Evolutionary conservation across 2,329 filamentous ascomycete species (phyloP).

Genomic region (Clonostachys rhizophaga): DNA sequence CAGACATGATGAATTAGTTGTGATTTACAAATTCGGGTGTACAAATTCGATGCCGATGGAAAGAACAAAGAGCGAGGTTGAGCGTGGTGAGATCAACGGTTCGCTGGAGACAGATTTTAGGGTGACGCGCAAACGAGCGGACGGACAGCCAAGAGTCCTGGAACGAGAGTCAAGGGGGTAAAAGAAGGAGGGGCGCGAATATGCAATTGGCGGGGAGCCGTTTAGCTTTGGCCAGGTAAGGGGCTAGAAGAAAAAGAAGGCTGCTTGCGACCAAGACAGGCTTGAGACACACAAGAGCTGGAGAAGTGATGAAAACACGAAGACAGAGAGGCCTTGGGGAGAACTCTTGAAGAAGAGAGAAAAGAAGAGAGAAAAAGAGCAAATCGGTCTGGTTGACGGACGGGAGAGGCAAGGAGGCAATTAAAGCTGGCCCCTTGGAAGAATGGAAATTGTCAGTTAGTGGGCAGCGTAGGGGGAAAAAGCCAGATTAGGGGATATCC

Average conservation of each 20-base stretch:
- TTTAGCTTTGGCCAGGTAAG: conserved; percentile 6
- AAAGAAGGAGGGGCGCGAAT: conserved; percentile 18
- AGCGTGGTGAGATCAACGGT: conserved; percentile 9
- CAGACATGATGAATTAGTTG: conserved; percentile 43
- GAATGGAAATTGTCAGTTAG: conserved; percentile 15
- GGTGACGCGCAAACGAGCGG: conserved; percentile 30
- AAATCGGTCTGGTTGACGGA: conserved; percentile 2
- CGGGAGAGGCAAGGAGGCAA: conserved; percentile 16
- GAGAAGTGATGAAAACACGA: conserved; percentile 9
- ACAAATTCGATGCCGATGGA: conserved; percentile 8
- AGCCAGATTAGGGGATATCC: no score
- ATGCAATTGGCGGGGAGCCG: conserved; percentile 27
- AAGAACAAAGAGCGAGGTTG: conserved; percentile 3
- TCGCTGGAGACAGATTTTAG: conserved; percentile 20
- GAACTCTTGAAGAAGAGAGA: conserved; percentile 6
- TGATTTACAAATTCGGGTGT: conserved; percentile 9
- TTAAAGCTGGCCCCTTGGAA: conserved; percentile 13
- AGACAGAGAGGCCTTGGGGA: conserved; percentile 5
- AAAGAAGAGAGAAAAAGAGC: conserved; percentile 9
- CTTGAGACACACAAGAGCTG: conserved; percentile 8
- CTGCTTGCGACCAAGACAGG: not conserved
- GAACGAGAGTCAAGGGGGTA: conserved; percentile 7
- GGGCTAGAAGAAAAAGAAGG: not conserved
- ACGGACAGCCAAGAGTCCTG: conserved; percentile 25
- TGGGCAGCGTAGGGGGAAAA: no score